Evolutionary conservation across 192 early-diverging fungal species (phyloP), one percentile per base, ranked within the genome.

Genomic region (Entrophospora sp.): DNA sequence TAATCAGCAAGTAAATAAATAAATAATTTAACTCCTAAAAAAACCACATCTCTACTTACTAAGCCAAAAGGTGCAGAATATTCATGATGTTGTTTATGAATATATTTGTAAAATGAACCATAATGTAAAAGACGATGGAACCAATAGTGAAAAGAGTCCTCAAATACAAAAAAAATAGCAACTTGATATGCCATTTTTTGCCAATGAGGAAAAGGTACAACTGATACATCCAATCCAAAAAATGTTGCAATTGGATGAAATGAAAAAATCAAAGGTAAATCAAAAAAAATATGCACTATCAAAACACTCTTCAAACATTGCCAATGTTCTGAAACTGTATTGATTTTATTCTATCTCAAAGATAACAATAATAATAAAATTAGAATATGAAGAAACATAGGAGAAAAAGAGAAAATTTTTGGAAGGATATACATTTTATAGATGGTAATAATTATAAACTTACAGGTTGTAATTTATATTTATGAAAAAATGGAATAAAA

Each of bases 61-160:
- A 91, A 72, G 12, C 92, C 94, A 51, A 97, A 89, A 36, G 93
- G 91, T 37, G 95, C 87, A 20, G 89, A 80, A 78, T 87, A 95
- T 72, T 91, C 84, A 77, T 97, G 95, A 78, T 97, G 93, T 10
- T 89, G 77, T 78, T 97, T 97, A 86, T 97, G 95, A 61, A 97
- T 88, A 61, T 80, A 72, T 66, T 91, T 90, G 78, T 97, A 97
- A 64, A 95, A 75, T 34, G 84, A 81, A 3, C 88, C 87, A 70
- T 86, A 89, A 81, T 97, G 95, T 55, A 97, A 80, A 46, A 83
- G 75, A 32, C 93, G 87, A 78, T 97, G 95, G 22, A 85, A 77
- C 81, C 83, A 91, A 85, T 95, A 97, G 69, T 95, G 93, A 74
- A 84, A 92, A n/a, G 85, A 80, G 67, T 97, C 95, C 73, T 95